phyloP scores from a whole-genome alignment of 163 green algal species.

The Scenedesmus sp. region DNA sequence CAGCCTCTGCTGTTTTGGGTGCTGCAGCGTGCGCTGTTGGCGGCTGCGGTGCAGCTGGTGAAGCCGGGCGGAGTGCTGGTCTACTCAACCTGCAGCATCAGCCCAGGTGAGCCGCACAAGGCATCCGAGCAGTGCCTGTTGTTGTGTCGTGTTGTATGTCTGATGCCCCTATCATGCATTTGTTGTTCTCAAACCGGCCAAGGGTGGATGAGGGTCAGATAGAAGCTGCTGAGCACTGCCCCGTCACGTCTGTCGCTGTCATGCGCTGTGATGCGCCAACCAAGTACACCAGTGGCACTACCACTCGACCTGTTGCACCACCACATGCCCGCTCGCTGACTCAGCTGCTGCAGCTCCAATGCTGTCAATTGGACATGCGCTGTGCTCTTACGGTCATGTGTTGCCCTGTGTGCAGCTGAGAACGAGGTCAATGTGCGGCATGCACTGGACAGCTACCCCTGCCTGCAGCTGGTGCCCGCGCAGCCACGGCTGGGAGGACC shows the following conservation, averaged over 20 bases:
- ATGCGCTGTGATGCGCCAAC: too few species aligned
- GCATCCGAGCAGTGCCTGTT: neutral
- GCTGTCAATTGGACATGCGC: too few species aligned
- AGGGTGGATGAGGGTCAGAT: too few species aligned
- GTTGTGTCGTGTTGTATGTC: neutral
- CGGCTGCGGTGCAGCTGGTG: conserved; percentile 80
- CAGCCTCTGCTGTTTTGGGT: neutral
- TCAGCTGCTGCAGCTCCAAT: too few species aligned
- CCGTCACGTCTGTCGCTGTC: too few species aligned
- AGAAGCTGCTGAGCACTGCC: too few species aligned
- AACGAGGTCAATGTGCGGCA: conserved; percentile 94
- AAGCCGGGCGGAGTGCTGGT: conserved; percentile 84
- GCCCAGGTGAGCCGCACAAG: conserved; percentile 71
- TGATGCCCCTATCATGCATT: neutral
- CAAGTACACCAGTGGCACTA: too few species aligned
- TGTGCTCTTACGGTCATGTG: neutral
- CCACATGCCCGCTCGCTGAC: too few species aligned
- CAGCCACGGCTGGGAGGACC: conserved; percentile 76
- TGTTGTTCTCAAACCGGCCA: too few species aligned
- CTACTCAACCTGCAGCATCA: conserved; percentile 94
- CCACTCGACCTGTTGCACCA: too few species aligned
- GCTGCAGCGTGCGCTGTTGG: conserved; percentile 78
- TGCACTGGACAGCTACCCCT: conserved; percentile 85
- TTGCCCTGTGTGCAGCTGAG: conserved; percentile 70
- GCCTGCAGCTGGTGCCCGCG: conserved; percentile 77